Percentiles rank a stretch among this genome's conserved stretches.
Conservation (phyloP, 257 asterid genomes). For the Nicotiana tabacum region DNA sequence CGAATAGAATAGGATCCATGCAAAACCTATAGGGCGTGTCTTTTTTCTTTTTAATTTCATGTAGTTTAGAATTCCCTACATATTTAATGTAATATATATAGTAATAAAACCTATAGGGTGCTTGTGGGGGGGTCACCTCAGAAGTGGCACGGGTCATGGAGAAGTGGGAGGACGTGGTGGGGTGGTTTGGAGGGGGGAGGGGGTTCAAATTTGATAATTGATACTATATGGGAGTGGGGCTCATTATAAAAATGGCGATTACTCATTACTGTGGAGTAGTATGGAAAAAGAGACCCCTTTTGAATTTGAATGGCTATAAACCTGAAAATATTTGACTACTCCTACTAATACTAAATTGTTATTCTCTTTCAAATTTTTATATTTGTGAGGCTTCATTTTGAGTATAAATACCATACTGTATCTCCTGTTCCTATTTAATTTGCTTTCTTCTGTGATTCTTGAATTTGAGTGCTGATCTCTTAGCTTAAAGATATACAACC, state of each 20-base stretch:
- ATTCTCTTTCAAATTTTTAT: too few species aligned
- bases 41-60: too few species aligned
- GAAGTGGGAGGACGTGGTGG: background rate
- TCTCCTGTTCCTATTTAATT: background rate
- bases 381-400: background rate
- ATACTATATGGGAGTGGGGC: too few species aligned
- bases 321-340: background rate
- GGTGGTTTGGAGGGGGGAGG: background rate
- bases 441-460: background rate
- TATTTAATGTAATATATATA: too few species aligned
- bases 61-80: too few species aligned
- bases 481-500: slow-evolving; percentile 75
- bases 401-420: background rate
- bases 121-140: background rate
- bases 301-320: too few species aligned
- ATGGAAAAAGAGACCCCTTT: background rate
- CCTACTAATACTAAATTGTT: background rate
- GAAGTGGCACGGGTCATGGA: background rate
- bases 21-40: too few species aligned
- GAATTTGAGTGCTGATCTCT: slow-evolving; percentile 1
- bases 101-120: too few species aligned
- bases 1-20: too few species aligned
- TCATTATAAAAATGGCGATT: background rate
- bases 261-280: background rate
- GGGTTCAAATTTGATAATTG: background rate